Conservation (phyloP, 1,284 basidiomycete species). For the Cutaneotrichosporon cyanovorans region DNA sequence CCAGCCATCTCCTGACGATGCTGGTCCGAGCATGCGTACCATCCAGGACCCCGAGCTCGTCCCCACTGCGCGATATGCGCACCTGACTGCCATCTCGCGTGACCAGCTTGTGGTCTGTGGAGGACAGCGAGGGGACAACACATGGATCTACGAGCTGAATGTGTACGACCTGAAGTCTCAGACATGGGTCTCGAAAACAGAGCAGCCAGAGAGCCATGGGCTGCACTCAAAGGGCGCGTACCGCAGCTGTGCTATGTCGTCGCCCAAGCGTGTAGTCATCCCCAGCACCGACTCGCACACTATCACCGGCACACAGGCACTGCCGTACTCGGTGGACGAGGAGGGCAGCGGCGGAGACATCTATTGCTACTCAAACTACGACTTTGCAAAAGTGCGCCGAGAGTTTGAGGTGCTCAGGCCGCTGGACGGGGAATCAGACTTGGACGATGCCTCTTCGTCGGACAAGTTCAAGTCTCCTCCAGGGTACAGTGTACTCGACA, state of each 20-base stretch:
- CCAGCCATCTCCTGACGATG: constrained; percentile 18
- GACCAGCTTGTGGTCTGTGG: constrained; percentile 85
- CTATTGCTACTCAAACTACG: constrained; percentile 42
- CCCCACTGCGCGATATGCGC: constrained; percentile 80
- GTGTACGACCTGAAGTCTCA: constrained; percentile 68
- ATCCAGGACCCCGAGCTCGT: constrained; percentile 44
- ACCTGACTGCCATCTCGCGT: constrained; percentile 73
- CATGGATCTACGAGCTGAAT: constrained; percentile 79
- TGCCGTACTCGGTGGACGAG: constrained; percentile 29
- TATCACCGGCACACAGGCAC: constrained; percentile 8
- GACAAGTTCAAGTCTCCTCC: constrained; percentile 48
- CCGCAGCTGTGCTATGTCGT: constrained; percentile 75
- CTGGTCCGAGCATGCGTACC: constrained; percentile 7
- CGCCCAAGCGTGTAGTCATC: constrained; percentile 57
- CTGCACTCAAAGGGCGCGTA: constrained; percentile 82
- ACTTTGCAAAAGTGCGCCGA: constrained; percentile 90
- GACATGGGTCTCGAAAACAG: constrained; percentile 64
- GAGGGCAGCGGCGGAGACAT: constrained; percentile 41
- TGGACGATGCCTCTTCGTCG: constrained; percentile 55
- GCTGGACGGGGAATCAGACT: constrained; percentile 46
- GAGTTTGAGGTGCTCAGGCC: constrained; percentile 82
- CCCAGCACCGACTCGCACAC: constrained; percentile 43
- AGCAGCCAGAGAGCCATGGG: constrained; percentile 57
- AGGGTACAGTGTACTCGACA: constrained; percentile 59
- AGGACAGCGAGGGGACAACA: constrained; percentile 65